Evolutionary conservation across 2,329 filamentous ascomycete genomes (phyloP).

Genomic region (Ophiocordyceps unilateralis): DNA sequence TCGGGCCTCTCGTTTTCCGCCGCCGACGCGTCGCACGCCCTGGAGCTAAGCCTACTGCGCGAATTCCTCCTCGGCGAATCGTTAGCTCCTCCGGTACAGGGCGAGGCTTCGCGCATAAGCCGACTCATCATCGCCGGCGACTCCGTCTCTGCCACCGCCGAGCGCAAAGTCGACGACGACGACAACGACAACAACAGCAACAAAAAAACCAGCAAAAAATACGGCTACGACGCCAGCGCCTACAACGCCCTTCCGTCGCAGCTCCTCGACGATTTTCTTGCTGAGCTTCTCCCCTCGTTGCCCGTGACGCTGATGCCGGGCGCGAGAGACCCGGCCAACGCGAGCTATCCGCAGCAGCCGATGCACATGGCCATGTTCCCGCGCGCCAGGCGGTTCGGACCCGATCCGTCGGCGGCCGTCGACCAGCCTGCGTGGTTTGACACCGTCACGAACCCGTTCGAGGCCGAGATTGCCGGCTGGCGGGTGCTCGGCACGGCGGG

Average conservation of each 20-base stretch:
- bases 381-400: conserved; percentile 49
- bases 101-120: conserved; percentile 49
- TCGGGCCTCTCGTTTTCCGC: conserved; percentile 78
- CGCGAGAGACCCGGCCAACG: conserved; percentile 69
- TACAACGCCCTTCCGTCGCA: conserved; percentile 80
- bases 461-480: conserved; percentile 82
- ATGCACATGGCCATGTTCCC: conserved; percentile 90
- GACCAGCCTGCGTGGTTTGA: conserved; percentile 60
- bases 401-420: conserved; percentile 19
- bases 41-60: conserved; percentile 60
- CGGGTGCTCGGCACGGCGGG: conserved; percentile 72
- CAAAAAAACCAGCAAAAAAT: conserved; percentile 52
- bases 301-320: conserved; percentile 83
- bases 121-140: conserved; percentile 85
- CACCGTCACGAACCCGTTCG: conserved; percentile 81
- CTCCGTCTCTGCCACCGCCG: conserved; percentile 57
- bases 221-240: conserved; percentile 77
- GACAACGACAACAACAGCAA: conserved; percentile 12
- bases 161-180: conserved; percentile 21
- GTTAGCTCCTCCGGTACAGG: conserved; percentile 41
- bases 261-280: conserved; percentile 69
- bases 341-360: conserved; percentile 78
- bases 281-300: conserved; percentile 65
- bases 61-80: conserved; percentile 83
- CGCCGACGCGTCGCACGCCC: conserved; percentile 49